Percentiles rank a stretch among this genome's conserved stretches.
These are phyloP conservation scores for Physcia stellaris DNA, from an alignment of 495 filamentous ascomycete genomes.

Conservation along the genomic window DNA sequence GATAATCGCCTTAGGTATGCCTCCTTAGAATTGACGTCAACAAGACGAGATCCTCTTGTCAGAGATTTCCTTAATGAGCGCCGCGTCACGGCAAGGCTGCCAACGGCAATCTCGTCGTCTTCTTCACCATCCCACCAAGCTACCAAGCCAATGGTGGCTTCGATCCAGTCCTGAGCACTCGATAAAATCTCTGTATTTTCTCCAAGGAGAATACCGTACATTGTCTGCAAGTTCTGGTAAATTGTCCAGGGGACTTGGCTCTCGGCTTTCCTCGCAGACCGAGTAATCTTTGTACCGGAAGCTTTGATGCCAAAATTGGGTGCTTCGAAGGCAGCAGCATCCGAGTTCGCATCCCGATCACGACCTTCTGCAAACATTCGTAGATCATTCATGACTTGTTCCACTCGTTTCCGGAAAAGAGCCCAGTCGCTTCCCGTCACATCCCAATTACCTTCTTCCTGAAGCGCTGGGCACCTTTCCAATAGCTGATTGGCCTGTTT, in stretches of 20 bases:
- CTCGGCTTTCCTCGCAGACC: constrained; percentile 59
- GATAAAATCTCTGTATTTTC: constrained; percentile 53
- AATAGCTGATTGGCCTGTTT: constrained; percentile 51
- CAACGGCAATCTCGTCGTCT: constrained; percentile 23
- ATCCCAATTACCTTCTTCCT: constrained; percentile 55
- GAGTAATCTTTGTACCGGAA: constrained; percentile 31
- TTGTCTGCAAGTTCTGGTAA: constrained; percentile 58
- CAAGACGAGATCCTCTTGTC: constrained; percentile 18
- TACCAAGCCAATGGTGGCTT: constrained; percentile 65
- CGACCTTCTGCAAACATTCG: constrained; percentile 62
- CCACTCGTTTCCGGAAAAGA: constrained; percentile 56
- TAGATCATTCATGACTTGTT: constrained; percentile 50
- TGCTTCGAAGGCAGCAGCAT: constrained; percentile 28
- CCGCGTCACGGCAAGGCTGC: constrained; percentile 19
- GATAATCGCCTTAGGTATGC: constrained; percentile 41
- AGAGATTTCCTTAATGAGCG: constrained; percentile 17
- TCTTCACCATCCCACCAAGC: constrained; percentile 82
- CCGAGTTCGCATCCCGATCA: constrained; percentile 28
- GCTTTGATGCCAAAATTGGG: constrained; percentile 39
- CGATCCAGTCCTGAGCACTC: constrained; percentile 69
- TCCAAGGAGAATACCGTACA: constrained; percentile 68
- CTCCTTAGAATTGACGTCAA: constrained; percentile 30
- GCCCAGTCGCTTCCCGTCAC: constrained; percentile 62
- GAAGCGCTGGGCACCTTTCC: constrained; percentile 53
- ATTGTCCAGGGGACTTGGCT: constrained; percentile 77